Base-by-base conservation (phyloP, 495 filamentous ascomycete species). In the Chlorociboria aeruginascens region DNA sequence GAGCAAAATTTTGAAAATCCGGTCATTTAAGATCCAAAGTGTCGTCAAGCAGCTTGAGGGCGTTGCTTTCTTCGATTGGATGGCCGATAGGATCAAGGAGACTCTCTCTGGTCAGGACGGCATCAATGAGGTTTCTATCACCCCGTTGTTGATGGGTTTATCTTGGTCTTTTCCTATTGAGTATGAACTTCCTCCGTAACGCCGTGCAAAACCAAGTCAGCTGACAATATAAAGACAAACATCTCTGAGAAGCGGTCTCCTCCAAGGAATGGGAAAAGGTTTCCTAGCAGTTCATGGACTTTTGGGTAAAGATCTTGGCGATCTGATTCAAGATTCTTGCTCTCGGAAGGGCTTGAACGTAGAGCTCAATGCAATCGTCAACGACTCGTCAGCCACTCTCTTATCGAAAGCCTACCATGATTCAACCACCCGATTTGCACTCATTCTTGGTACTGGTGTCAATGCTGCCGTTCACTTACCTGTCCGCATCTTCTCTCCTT, bases 91-190 rank as follows among this genome's bases (percentile, higher is more conserved):
- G 53, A 88, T 92, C 55, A 72, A 75, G 50, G 66, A 74, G 33
- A 70, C 67, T 10, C 56, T 75, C 30, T 57, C 64, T 14, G 65
- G 63, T 35, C 62, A 65, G 7, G 54, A 56, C 32, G 57, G 61
- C 32, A 43, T 37, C 14, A 40, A 54, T 33, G 48, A 49, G 14
- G 50, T 53, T 37, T 43, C 46, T 13, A 43, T 49, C 33, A 42
- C 29, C 7, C 45, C 53, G 30, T 32, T 57, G 48, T 66, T 70
- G 2, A 63, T 90, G 68, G 85, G 86, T 0, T 71, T 94, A 35
- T 83, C 86, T 8, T 94, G 87, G 72, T 89, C 84, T 63, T 94
- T 94, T 58, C 87, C 87, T 11, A 87, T 94, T 41, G 78, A 83
- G 85, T 89, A 70, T 63, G 69, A 71, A 54, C 28, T 43, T 28